Percentiles rank a stretch among this genome's conserved stretches.
phyloP scores from a whole-genome alignment of 1,284 basidiomycete genomes.

The Moniliella sp. region DNA sequence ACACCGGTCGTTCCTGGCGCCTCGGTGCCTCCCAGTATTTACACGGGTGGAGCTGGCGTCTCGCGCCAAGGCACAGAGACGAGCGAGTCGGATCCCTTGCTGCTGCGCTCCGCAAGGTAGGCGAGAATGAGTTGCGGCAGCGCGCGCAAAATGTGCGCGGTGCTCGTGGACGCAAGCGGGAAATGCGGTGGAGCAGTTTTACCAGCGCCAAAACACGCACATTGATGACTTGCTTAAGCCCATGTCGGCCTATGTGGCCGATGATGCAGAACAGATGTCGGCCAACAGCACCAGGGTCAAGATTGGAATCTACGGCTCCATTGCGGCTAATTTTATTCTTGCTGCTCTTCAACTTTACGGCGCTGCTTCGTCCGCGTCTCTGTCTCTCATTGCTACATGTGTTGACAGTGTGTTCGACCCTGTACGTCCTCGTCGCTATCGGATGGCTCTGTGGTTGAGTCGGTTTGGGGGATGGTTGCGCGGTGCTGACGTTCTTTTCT shows the following conservation, averaged over 20 bases:
- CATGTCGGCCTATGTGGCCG: constrained; percentile 59
- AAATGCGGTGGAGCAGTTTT: constrained; percentile 46
- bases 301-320: constrained; percentile 59
- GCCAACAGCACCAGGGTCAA: constrained; percentile 43
- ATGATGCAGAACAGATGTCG: constrained; percentile 47
- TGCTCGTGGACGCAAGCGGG: too few relatives aligned
- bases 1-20: too few relatives aligned
- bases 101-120: not conserved
- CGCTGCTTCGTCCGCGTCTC: constrained; percentile 59
- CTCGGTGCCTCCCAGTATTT: too few relatives aligned
- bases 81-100: not conserved
- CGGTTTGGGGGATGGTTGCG: not conserved
- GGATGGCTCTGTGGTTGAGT: not conserved
- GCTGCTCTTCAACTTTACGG: constrained; percentile 44
- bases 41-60: too few relatives aligned
- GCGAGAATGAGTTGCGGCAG: too few relatives aligned
- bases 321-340: constrained; percentile 46
- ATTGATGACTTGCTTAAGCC: constrained; percentile 65
- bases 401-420: constrained; percentile 79
- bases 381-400: constrained; percentile 69
- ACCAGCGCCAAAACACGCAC: constrained; percentile 64
- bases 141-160: too few relatives aligned
- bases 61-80: too few relatives aligned
- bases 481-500: not conserved
- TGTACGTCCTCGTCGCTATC: constrained; percentile 22